Conservation (phyloP, 2,329 filamentous ascomycete genomes). For the Xylaria digitata region DNA sequence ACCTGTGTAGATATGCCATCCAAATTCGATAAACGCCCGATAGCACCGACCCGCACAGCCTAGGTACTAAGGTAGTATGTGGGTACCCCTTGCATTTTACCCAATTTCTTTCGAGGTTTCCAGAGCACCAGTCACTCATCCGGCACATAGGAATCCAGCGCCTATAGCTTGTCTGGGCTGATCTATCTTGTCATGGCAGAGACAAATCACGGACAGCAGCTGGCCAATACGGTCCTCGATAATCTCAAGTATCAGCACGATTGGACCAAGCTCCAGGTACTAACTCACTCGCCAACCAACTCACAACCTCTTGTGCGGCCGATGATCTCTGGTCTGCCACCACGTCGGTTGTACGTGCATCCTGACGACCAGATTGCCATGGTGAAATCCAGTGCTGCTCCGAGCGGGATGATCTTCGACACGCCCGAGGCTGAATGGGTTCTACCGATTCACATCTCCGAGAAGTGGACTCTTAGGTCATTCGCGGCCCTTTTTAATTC, state of each 20-base stretch:
- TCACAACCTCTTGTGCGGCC: constrained; percentile 64
- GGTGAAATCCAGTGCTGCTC: constrained; percentile 68
- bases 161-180: not conserved
- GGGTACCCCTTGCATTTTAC: not conserved
- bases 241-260: constrained; percentile 81
- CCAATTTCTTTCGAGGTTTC: not conserved
- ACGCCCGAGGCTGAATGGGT: constrained; percentile 78
- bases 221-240: constrained; percentile 71
- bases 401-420: constrained; percentile 59
- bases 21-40: not conserved
- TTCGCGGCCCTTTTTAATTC: constrained; percentile 79
- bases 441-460: constrained; percentile 75
- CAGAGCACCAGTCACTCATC: not conserved
- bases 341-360: constrained; percentile 78
- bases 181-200: constrained; percentile 41
- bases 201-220: constrained; percentile 49
- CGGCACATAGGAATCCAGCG: not conserved
- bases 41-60: constrained; percentile 21
- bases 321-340: constrained; percentile 78
- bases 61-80: too few species aligned
- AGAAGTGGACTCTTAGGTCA: constrained; percentile 75
- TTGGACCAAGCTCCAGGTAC: constrained; percentile 72
- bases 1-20: too few species aligned
- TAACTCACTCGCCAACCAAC: constrained; percentile 56
- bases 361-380: constrained; percentile 84